Evolutionary conservation across 805 yeast genomes (phyloP), one percentile per base, ranked within the genome.

Genomic region (Wickerhamomyces ciferrii): DNA sequence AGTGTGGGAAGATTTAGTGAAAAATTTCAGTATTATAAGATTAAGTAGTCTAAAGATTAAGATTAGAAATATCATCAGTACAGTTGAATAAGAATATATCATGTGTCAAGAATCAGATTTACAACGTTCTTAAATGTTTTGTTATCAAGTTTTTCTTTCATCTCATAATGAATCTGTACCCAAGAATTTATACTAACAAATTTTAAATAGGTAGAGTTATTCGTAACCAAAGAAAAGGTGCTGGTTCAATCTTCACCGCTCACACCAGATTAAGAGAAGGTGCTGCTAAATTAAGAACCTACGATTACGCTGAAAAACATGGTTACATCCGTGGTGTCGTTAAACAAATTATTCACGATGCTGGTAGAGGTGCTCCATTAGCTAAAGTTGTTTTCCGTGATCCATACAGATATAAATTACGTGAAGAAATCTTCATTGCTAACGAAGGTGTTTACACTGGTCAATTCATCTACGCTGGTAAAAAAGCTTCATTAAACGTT

Each of bases 181-280:
- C n/a, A n/a, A n/a, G n/a, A n/a, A n/a, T 17, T 5, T 5, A n/a
- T 18, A 37, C 36, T 38, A 36, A 40, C 42, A 35, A 9, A 18
- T 49, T 54, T 46, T 36, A 24, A 46, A 66, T 67, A 83, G 96
- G 96, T 87, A 89, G 98, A 86, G 99, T 94, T 80, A 94, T 94
- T 83, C 96, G 99, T 83, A 94, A 94, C 86, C 99, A 94, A 86
- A 91, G 99, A 90, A 94, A 94, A 83, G 98, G 98, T 87, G 96
- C 97, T 78, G 98, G 99, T 74, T 92, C 98, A 70, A 90, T 94
- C 84, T 94, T 94, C 90, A 86, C 96, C 74, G 84, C 99, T 70
- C 96, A 92, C 94, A 92, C 98, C 84, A 92, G 98, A 81, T 88
- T 94, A 78, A 90, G 99, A 87, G 88, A 94, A 81, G 99, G 99